Evolutionary conservation across 1,139 yeast genomes (phyloP), one percentile per base, ranked within the genome.

Genomic region (Wickerhamomyces sp.): DNA sequence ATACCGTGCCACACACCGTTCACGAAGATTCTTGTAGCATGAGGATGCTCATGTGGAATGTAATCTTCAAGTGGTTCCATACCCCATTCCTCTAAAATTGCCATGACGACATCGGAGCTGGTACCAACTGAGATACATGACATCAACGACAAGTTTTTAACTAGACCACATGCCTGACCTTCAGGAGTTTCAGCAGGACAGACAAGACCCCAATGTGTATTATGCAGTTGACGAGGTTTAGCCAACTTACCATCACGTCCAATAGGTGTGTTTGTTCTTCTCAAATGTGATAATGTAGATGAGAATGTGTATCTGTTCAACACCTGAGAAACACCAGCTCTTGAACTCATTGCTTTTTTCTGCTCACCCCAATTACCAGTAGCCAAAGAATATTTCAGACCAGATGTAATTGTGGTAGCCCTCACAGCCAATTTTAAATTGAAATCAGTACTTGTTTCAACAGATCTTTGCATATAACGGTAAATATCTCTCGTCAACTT

Each of bases 321-420:
- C 49, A 93, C 98, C 70, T 93, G 98, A 14, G 98, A 91, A 35
- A 93, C 99, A 74, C 99, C 99, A 9, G 98, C 99, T 64, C 96
- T 82, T 16, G 96, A 82, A 43, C 94, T 81, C 98, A 93, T 91
- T 16, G 97, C 97, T 64, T 91, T 93, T 80, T 89, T 91, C 62
- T 91, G 98, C 65, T 93, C 98, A 68, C 98, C 98, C 99, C 99
- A 91, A 66, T 93, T 91, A 70, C 99, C 99, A 14, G 99, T 91
- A 34, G 99, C 98, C 53, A 91, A 73, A 25, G 98, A 93, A 64
- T 91, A 93, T 61, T 94, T 85, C 62, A 91, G 76, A 59, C 99
- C 99, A 46, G 94, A 93, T 27, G 98, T 93, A 51, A 91, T 87
- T 7, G 97, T 91, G 51, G 89, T 93, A 16, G 97, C 88, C 65